Base-by-base conservation (phyloP, 257 asterid species). In the Mentha longifolia region DNA sequence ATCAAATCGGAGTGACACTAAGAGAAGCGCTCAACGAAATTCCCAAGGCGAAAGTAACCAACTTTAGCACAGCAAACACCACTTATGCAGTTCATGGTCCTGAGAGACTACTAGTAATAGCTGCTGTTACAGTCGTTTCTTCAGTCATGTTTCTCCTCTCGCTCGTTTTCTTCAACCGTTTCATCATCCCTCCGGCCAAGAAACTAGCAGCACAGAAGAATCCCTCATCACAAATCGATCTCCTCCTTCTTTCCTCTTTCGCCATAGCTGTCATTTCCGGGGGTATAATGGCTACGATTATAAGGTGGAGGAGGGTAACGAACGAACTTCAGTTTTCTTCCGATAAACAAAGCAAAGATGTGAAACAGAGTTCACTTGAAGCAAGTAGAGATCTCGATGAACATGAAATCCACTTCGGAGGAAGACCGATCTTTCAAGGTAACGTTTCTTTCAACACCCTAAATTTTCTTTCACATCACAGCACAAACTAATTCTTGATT, bases 371-470 rank as follows among this genome's bases (percentile, higher is more conserved):
- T 25, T 56, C 73, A n/a, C 5, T 43, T 19, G 92, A 78, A 75
- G 82, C 70, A 25, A 76, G 77, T 39, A 61, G 63, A 68, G 83
- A 75, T 43, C 73, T 78, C 15, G 88, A 78, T 19, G 85, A 79
- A 37, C 93, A 88, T 58, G 82, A 82, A 77, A 79, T 92, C 75
- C 89, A 82, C 76, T 92, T 84, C 42, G 95, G 95, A 76, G 83
- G 78, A 74, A 87, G 97, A 77, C 98, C 98, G 35, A 81, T 88
- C 39, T 85, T 90, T 78, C 81, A 74, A 88, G 97, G 98, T 92
- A 80, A 35, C 50, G 52, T 55, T 30, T 3, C 56, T 63, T 50
- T 51, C 7, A 63, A 74, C 51, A 17, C 9, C 4, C 14, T 52
- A 49, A 25, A 28, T 16, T 33, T 16, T 66, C 56, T 61, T 71